A percentile compares a stretch with the other conserved stretches of the same genome.
Conservation (phyloP, 208 protist genomes). For the Acanthamoeba lenticulata region DNA sequence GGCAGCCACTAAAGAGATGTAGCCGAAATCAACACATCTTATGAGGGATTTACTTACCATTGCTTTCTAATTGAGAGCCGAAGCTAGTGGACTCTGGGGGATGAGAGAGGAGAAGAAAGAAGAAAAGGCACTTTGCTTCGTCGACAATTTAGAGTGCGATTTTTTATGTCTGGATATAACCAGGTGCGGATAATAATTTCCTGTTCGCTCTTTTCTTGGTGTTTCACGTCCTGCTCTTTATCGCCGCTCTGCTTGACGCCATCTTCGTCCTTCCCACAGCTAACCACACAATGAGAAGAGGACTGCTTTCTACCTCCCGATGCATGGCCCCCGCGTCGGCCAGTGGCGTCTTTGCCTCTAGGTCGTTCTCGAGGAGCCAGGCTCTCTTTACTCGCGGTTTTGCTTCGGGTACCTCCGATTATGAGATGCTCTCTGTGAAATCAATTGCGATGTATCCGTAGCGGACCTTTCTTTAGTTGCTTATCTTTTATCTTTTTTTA, state of each 20-base stretch:
- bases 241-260: not conserved
- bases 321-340: not conserved
- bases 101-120: constrained; percentile 44
- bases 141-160: not conserved
- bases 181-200: not conserved
- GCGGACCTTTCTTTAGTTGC: no score
- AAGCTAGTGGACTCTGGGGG: constrained; percentile 11
- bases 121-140: not conserved
- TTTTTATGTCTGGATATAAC: not conserved
- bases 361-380: not conserved
- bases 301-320: not conserved
- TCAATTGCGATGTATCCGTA: no score
- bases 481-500: not conserved
- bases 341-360: not conserved
- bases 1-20: not conserved
- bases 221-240: not conserved
- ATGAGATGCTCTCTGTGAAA: no score
- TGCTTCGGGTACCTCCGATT: not conserved
- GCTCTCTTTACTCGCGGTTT: not conserved
- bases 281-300: not conserved
- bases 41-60: constrained; percentile 20
- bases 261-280: not conserved
- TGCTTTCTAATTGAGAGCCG: not conserved
- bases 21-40: not conserved
- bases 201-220: not conserved